Evolutionary conservation across 108 stramenopile species (phyloP).

Genomic region (Conticribra guillardii): DNA sequence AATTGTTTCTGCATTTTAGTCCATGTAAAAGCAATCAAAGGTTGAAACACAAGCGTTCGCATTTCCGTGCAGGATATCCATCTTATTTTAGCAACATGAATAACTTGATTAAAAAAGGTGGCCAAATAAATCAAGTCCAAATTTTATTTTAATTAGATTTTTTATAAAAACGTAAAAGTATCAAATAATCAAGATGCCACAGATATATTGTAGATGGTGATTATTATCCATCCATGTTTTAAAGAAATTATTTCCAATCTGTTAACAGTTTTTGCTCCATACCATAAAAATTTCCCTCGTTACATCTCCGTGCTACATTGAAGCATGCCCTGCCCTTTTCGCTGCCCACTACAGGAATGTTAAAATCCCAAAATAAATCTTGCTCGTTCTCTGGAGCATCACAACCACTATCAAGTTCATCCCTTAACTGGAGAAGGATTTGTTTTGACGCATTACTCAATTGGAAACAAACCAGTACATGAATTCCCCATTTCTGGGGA

Average conservation of each 20-base stretch:
- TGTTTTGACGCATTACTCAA: conserved; percentile 22
- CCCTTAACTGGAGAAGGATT: conserved; percentile 18
- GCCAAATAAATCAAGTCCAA: too few relatives aligned
- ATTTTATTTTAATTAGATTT: too few relatives aligned
- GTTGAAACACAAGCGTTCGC: too few relatives aligned
- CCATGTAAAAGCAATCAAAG: too few relatives aligned
- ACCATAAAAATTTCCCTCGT: neutral
- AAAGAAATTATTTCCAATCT: conserved; percentile 22
- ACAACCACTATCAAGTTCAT: neutral
- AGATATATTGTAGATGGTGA: too few relatives aligned
- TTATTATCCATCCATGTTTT: too few relatives aligned
- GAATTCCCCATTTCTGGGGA: conserved; percentile 38
- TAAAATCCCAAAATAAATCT: conserved; percentile 32
- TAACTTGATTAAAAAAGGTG: too few relatives aligned
- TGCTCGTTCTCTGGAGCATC: neutral
- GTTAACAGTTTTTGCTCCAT: conserved; percentile 1
- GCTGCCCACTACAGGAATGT: conserved; percentile 27
- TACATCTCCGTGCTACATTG: conserved; percentile 30
- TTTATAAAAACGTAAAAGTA: too few relatives aligned
- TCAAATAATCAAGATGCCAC: too few relatives aligned
- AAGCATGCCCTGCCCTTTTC: conserved; percentile 37
- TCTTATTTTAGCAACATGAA: too few relatives aligned
- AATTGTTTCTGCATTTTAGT: too few relatives aligned
- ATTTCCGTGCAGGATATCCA: too few relatives aligned
- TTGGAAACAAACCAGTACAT: conserved; percentile 38